phyloP scores from a whole-genome alignment of 2,329 filamentous ascomycete species.

The Fusarium sp. region DNA sequence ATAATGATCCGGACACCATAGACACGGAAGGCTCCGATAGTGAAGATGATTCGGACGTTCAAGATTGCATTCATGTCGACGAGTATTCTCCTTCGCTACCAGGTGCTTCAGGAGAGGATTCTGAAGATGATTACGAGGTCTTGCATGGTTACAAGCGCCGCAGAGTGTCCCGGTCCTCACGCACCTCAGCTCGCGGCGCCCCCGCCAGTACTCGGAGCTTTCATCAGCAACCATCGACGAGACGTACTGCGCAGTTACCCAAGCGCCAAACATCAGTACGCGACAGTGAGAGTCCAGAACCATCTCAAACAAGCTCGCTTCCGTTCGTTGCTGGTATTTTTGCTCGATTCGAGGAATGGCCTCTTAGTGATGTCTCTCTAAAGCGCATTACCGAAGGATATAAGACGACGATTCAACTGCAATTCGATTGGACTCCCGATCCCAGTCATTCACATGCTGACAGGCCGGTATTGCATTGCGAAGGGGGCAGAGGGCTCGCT shows the following conservation, averaged over 20 bases:
- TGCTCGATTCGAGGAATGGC: slow-evolving; percentile 11
- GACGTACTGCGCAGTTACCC: no score
- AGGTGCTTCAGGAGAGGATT: no score
- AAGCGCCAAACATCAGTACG: neutral
- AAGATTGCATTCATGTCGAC: no score
- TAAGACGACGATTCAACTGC: slow-evolving; percentile 9
- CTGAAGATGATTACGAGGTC: no score
- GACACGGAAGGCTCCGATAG: neutral
- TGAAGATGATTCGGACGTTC: no score
- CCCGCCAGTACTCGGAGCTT: neutral
- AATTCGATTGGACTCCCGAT: slow-evolving; percentile 5
- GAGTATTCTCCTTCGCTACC: no score
- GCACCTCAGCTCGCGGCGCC: neutral
- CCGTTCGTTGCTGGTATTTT: neutral
- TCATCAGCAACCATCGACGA: neutral
- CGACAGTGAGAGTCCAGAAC: slow-evolving; percentile 4
- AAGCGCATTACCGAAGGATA: slow-evolving; percentile 1
- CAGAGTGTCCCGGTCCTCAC: neutral
- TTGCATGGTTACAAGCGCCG: no score
- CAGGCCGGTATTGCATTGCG: neutral
- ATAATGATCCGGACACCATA: neutral
- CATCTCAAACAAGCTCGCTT: slow-evolving; percentile 1
- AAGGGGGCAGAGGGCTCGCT: neutral
- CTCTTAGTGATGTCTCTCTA: neutral
- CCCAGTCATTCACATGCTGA: neutral